A percentile compares a stretch with the other conserved stretches of the same genome.
Conservation (phyloP, 768 basidiomycete genomes). For the Gelatoporia subvermispora region DNA sequence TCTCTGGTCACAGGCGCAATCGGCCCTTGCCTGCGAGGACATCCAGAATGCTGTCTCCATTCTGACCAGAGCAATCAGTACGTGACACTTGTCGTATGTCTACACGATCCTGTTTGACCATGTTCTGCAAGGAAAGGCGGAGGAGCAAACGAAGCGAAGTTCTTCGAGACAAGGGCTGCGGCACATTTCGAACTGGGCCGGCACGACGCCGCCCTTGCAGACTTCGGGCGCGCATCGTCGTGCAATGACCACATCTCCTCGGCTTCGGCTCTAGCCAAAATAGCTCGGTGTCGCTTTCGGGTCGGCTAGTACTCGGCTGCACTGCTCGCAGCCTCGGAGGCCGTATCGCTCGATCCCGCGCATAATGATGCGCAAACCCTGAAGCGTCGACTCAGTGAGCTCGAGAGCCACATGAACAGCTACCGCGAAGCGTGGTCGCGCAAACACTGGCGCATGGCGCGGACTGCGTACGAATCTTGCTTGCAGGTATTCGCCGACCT, state of each 20-base stretch:
- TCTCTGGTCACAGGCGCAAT: no score
- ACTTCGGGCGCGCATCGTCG: slow-evolving; percentile 1
- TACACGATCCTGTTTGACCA: no score
- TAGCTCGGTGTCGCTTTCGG: slow-evolving; percentile 4
- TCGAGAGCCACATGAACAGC: background rate
- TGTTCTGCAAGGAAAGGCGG: no score
- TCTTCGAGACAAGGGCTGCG: no score
- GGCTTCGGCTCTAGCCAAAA: background rate
- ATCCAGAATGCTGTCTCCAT: no score
- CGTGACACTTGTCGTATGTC: no score
- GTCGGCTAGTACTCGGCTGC: slow-evolving; percentile 1
- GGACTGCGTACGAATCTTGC: slow-evolving; percentile 2
- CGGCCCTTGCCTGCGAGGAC: no score
- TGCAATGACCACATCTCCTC: background rate
- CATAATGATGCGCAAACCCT: slow-evolving; percentile 1
- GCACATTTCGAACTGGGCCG: no score
- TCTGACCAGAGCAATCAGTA: no score
- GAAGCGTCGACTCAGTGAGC: background rate
- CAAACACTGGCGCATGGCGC: slow-evolving; percentile 4
- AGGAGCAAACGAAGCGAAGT: no score
- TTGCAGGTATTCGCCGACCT: background rate
- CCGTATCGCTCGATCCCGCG: slow-evolving; percentile 1
- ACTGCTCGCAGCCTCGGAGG: slow-evolving; percentile 1
- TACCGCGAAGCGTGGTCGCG: background rate
- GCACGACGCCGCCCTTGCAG: background rate